Percentiles rank a stretch among this genome's conserved stretches.
These are phyloP conservation scores for Tulasnella sp. DNA, from an alignment of 768 basidiomycete species.

Conservation along the genomic window DNA sequence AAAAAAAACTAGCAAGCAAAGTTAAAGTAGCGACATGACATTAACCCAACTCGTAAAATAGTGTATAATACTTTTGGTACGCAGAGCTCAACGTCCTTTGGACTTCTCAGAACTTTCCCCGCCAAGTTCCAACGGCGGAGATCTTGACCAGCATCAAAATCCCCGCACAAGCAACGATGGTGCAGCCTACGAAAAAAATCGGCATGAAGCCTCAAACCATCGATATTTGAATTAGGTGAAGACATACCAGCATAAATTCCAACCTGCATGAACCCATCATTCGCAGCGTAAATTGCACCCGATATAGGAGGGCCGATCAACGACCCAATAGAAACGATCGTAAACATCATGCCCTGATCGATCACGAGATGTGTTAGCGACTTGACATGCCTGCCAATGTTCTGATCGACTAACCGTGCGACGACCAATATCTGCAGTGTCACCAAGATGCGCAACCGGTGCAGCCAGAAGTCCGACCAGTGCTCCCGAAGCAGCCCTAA, in stretches of 20 bases:
- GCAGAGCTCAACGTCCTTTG: not conserved
- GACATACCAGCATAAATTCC: conserved; percentile 28
- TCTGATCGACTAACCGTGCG: conserved; percentile 13
- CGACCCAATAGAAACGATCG: conserved; percentile 26
- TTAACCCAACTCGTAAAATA: too few species aligned
- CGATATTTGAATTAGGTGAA: not conserved
- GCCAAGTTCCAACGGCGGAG: not conserved
- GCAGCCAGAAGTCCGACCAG: conserved; percentile 27
- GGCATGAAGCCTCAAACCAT: not conserved
- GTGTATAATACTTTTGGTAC: too few species aligned
- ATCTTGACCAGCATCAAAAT: not conserved
- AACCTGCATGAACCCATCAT: conserved; percentile 24
- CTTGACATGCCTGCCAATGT: too few species aligned
- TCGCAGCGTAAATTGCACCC: conserved; percentile 26
- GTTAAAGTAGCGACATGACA: too few species aligned
- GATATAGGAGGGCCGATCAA: conserved; percentile 30
- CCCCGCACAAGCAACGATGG: not conserved
- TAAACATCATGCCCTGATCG: conserved; percentile 29
- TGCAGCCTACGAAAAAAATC: not conserved
- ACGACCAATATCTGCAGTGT: conserved; percentile 26
- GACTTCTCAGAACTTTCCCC: not conserved
- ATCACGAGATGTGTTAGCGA: not conserved
- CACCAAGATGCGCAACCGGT: conserved; percentile 27
- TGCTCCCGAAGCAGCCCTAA: conserved; percentile 27
- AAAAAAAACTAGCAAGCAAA: not conserved